Percentiles rank a stretch among this genome's conserved stretches.
These are phyloP conservation scores for Epicoccum sorghinum DNA, from an alignment of 2,329 filamentous ascomycete species.

Conservation along the genomic window DNA sequence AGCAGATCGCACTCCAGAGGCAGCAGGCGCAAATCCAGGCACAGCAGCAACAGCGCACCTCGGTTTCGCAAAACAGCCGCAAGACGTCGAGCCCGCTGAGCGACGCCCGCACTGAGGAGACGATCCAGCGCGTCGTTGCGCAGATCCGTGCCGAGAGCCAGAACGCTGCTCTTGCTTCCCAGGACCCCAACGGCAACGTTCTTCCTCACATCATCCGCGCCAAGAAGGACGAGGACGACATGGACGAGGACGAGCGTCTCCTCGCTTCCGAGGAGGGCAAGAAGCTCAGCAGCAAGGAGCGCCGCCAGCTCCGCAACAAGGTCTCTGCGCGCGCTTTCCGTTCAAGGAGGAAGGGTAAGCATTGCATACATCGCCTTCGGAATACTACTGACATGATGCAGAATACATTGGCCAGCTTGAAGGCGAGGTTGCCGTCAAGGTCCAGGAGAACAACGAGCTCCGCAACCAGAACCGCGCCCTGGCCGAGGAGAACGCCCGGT, in stretches of 20 bases:
- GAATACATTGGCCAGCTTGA: slow-evolving; percentile 98
- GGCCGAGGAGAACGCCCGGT: slow-evolving; percentile 84
- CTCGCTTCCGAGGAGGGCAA: slow-evolving; percentile 98
- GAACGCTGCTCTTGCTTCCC: slow-evolving; percentile 56
- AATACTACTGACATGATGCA: slow-evolving; percentile 61
- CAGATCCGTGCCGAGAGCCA: slow-evolving; percentile 81
- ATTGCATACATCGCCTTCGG: neutral
- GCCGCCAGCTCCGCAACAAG: slow-evolving; percentile 97
- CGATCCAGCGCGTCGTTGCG: slow-evolving; percentile 89
- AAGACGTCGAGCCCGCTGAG: slow-evolving; percentile 49
- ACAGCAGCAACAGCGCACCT: slow-evolving; percentile 47
- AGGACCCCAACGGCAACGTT: slow-evolving; percentile 55
- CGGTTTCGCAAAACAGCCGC: slow-evolving; percentile 32
- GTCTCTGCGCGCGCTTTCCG: slow-evolving; percentile 97
- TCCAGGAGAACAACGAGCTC: slow-evolving; percentile 81
- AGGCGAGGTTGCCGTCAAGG: slow-evolving; percentile 81
- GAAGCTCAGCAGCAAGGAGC: slow-evolving; percentile 98
- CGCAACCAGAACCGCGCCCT: slow-evolving; percentile 81
- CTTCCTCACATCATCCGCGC: slow-evolving; percentile 72
- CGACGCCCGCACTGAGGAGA: slow-evolving; percentile 72
- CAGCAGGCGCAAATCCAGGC: slow-evolving; percentile 60
- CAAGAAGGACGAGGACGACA: slow-evolving; percentile 96
- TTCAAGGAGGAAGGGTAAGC: slow-evolving; percentile 93
- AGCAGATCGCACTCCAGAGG: slow-evolving; percentile 52
- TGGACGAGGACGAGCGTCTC: slow-evolving; percentile 96